Base-by-base conservation (phyloP, 345 rosid genomes). In the Citrus reticulata region DNA sequence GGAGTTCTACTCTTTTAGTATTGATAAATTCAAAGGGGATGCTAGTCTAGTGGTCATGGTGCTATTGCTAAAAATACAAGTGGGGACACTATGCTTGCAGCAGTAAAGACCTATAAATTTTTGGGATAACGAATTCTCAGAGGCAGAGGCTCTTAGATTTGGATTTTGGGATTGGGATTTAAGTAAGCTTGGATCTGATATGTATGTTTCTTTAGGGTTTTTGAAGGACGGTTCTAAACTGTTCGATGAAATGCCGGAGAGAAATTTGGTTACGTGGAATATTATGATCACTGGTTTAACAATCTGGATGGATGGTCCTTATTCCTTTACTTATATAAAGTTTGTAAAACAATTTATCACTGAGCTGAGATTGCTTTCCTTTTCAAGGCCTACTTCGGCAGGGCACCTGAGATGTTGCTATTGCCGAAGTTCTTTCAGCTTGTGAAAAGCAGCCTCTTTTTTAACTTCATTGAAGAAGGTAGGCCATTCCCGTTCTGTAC, bases 251-350 rank as follows among this genome's bases (percentile, higher is more conserved):
- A 91, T 93, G 93, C 92, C 89, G 27, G 87, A 79, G 0, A 88
- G 86, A 77, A 95, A 82, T 80, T 58, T 32, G 1, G 97, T 93
- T 46, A 84, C 97, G 1, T 92, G 98, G 98, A 95, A 95, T 82
- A 94, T 86, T 78, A 83, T 93, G 90, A 90, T 93, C 24, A 88
- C 94, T 77, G 98, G 92, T 27, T 86, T 89, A 70, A 1, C 9
- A 4, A n/a, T 63, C 24, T 30, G 9, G 55, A 59, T 22, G 27
- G 37, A 60, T 29, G 51, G 30, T 27, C 29, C 29, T 27, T 29
- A 66, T 76, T 51, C 32, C 49, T 32, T 54, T 46, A 34, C 30
- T 16, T 13, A 1, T 11, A 14, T 66, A 63, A 65, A 24, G 22
- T 6, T 76, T 66, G 60, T 54, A 75, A 51, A 30, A 66, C 10